phyloP scores from a whole-genome alignment of 768 basidiomycete species.

The Tylopilus plumbeoviolaceoides region DNA sequence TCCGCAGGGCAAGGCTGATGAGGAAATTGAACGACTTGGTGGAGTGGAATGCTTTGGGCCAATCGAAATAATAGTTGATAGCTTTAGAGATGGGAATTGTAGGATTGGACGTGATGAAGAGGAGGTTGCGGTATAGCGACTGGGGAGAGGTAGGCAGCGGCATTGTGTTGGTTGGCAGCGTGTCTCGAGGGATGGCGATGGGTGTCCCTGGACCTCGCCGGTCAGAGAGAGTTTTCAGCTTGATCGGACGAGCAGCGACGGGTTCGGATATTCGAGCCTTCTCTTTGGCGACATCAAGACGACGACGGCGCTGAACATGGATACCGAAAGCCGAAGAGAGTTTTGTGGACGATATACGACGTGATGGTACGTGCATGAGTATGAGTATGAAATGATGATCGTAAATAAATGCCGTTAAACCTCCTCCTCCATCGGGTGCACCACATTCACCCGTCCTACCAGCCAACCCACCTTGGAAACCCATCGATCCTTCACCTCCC shows the following conservation, averaged over 20 bases:
- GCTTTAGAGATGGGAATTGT: constrained; percentile 12
- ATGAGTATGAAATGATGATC: background rate
- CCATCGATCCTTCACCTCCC: constrained; percentile 59
- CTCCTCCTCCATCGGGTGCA: constrained; percentile 32
- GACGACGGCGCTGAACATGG: no score
- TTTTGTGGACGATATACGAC: background rate
- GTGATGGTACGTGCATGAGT: background rate
- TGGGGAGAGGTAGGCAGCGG: constrained; percentile 30
- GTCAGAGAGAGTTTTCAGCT: background rate
- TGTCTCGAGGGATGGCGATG: background rate
- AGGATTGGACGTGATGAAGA: constrained; percentile 20
- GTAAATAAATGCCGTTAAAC: constrained; percentile 11
- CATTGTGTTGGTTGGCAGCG: constrained; percentile 8
- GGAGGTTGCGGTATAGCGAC: constrained; percentile 33
- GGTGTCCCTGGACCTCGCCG: background rate
- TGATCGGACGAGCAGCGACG: no score
- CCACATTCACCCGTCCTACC: constrained; percentile 41
- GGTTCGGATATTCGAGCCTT: no score
- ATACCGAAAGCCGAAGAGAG: background rate
- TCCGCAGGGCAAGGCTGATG: constrained; percentile 47
- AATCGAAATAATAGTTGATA: constrained; percentile 27
- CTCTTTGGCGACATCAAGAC: background rate
- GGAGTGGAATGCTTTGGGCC: constrained; percentile 31
- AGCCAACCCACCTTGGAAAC: constrained; percentile 76
- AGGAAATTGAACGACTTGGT: constrained; percentile 43